Percentiles rank a stretch among this genome's conserved stretches.
phyloP scores from a whole-genome alignment of 1,284 basidiomycete species.

The Ustilago nuda region DNA sequence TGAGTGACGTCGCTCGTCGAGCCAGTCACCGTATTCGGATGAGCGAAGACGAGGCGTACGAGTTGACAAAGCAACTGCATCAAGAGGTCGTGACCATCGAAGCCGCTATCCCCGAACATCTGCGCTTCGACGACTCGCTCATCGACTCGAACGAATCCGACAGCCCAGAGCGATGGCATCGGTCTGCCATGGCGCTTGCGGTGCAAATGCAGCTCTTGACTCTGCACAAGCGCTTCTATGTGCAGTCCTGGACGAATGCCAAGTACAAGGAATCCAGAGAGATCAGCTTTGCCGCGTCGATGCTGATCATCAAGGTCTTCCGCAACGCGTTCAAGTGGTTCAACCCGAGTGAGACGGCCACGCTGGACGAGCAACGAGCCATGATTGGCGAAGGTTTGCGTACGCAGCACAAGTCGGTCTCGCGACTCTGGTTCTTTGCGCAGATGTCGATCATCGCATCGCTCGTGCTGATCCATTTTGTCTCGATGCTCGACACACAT shows the following conservation, averaged over 20 bases:
- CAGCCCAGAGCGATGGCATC: conserved; percentile 33
- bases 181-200: conserved; percentile 36
- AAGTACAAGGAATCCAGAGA: conserved; percentile 58
- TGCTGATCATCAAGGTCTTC: conserved; percentile 57
- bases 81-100: conserved; percentile 52
- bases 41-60: conserved; percentile 52
- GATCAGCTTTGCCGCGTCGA: conserved; percentile 55
- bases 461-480: conserved; percentile 60
- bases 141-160: conserved; percentile 37
- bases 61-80: conserved; percentile 54
- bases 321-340: conserved; percentile 60
- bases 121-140: conserved; percentile 49
- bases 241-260: conserved; percentile 60
- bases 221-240: conserved; percentile 63
- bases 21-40: conserved; percentile 50
- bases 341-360: conserved; percentile 44
- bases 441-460: conserved; percentile 58
- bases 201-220: conserved; percentile 35
- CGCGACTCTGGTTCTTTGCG: conserved; percentile 56
- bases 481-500: conserved; percentile 57
- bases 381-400: conserved; percentile 47
- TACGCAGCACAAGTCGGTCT: conserved; percentile 48
- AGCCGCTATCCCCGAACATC: conserved; percentile 39
- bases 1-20: conserved; percentile 48
- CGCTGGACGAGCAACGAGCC: conserved; percentile 40